A percentile compares a stretch with the other conserved stretches of the same genome.
Evolutionary conservation across 176 grass and related monocot genomes (phyloP).

Genomic region (Raddia distichophylla): DNA sequence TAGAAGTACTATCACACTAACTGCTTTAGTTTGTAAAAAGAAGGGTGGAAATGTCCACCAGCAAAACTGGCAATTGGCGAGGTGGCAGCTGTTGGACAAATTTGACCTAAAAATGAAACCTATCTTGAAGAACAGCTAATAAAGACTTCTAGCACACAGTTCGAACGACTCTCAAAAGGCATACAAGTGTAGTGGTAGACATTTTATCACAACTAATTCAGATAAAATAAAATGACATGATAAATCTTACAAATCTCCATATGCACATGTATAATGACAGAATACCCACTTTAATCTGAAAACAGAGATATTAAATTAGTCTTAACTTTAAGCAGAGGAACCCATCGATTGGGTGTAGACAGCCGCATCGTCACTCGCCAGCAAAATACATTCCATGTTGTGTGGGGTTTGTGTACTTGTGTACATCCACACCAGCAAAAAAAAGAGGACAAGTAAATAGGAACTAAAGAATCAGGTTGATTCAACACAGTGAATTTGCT

Average conservation of each 20-base stretch:
- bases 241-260: background rate
- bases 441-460: background rate
- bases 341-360: background rate
- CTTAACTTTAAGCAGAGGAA: background rate
- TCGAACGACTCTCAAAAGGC: slow-evolving; percentile 9
- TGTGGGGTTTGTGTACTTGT: background rate
- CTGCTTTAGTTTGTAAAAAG: slow-evolving; percentile 8
- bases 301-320: slow-evolving; percentile 23
- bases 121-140: background rate
- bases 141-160: slow-evolving; percentile 10
- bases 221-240: slow-evolving; percentile 20
- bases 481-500: background rate
- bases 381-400: background rate
- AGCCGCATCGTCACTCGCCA: background rate
- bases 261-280: slow-evolving; percentile 14
- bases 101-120: background rate
- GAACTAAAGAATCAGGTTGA: slow-evolving; percentile 2
- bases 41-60: background rate
- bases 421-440: background rate
- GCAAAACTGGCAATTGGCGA: background rate
- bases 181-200: background rate
- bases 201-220: background rate
- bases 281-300: background rate
- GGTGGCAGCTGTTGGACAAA: background rate
- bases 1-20: background rate